Evolutionary conservation across 805 yeast genomes (phyloP).

Genomic region (Spathaspora passalidarum): DNA sequence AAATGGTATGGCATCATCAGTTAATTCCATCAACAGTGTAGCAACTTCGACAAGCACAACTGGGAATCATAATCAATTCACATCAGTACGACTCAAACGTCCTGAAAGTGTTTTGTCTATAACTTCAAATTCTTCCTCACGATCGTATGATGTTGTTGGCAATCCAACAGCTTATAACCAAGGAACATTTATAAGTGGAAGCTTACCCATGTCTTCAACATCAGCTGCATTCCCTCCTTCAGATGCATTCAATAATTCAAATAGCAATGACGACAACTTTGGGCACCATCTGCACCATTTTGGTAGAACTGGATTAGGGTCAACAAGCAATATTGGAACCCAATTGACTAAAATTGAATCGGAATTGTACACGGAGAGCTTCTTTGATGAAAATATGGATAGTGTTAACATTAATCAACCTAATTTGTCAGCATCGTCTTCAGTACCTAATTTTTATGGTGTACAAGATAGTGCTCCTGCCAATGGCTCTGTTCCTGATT

Average conservation of each 20-base stretch:
- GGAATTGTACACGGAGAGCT: slow-evolving; percentile 9
- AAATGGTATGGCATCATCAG: slow-evolving; percentile 3
- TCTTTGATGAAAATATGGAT: slow-evolving; percentile 5
- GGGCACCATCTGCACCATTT: slow-evolving; percentile 8
- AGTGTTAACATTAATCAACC: neutral
- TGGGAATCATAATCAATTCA: slow-evolving; percentile 17
- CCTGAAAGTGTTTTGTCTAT: slow-evolving; percentile 42
- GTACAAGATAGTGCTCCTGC: neutral
- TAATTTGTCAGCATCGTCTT: slow-evolving; percentile 10
- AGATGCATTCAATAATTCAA: slow-evolving; percentile 6
- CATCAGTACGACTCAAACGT: slow-evolving; percentile 27
- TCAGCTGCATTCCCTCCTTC: slow-evolving; percentile 15
- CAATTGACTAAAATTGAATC: slow-evolving; percentile 11
- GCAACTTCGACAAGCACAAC: slow-evolving; percentile 6
- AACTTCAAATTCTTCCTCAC: slow-evolving; percentile 33
- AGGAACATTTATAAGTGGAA: slow-evolving; percentile 9
- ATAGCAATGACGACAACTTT: slow-evolving; percentile 3
- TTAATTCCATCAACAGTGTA: slow-evolving; percentile 1
- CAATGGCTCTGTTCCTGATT: slow-evolving; percentile 5
- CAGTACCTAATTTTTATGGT: slow-evolving; percentile 10
- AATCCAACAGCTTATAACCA: neutral
- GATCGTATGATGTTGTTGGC: slow-evolving; percentile 12
- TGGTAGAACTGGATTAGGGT: slow-evolving; percentile 10
- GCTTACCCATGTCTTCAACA: slow-evolving; percentile 9
- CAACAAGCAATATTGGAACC: slow-evolving; percentile 9